phyloP scores from a whole-genome alignment of 1,284 basidiomycete genomes.

The Agaricales sp. region DNA sequence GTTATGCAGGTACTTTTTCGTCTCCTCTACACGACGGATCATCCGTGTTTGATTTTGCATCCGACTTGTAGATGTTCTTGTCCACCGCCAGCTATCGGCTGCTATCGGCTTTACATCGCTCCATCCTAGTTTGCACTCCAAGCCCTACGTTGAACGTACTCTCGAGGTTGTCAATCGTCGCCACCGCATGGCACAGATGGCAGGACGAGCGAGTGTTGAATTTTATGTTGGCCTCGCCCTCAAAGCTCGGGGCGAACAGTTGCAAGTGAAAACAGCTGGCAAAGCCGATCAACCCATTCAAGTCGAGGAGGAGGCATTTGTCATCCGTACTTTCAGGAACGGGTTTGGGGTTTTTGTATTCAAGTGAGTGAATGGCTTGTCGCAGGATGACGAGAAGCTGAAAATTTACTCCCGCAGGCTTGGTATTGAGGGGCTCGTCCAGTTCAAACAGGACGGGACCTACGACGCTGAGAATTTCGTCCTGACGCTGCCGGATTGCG shows the following conservation, averaged over 20 bases:
- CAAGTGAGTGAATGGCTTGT: slow-evolving; percentile 46
- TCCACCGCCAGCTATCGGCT: slow-evolving; percentile 88
- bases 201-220: slow-evolving; percentile 89
- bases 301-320: slow-evolving; percentile 83
- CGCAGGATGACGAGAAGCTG: neutral
- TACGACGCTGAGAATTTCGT: slow-evolving; percentile 92
- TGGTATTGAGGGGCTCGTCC: slow-evolving; percentile 90
- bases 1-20: slow-evolving; percentile 73
- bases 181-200: slow-evolving; percentile 96
- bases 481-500: slow-evolving; percentile 54
- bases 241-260: slow-evolving; percentile 51
- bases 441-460: slow-evolving; percentile 80
- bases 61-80: slow-evolving; percentile 69
- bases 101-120: slow-evolving; percentile 81
- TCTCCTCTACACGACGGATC: slow-evolving; percentile 10
- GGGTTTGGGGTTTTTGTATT: slow-evolving; percentile 94
- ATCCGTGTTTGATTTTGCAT: slow-evolving; percentile 7
- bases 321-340: slow-evolving; percentile 92
- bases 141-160: slow-evolving; percentile 81
- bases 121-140: slow-evolving; percentile 83
- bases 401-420: slow-evolving; percentile 38
- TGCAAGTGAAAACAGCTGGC: slow-evolving; percentile 10
- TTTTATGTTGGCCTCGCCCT: slow-evolving; percentile 95
- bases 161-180: slow-evolving; percentile 86
- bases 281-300: slow-evolving; percentile 15